These are phyloP conservation scores for Melampsora occidentalis DNA, from an alignment of 1,284 basidiomycete species.

Conservation along the genomic window DNA sequence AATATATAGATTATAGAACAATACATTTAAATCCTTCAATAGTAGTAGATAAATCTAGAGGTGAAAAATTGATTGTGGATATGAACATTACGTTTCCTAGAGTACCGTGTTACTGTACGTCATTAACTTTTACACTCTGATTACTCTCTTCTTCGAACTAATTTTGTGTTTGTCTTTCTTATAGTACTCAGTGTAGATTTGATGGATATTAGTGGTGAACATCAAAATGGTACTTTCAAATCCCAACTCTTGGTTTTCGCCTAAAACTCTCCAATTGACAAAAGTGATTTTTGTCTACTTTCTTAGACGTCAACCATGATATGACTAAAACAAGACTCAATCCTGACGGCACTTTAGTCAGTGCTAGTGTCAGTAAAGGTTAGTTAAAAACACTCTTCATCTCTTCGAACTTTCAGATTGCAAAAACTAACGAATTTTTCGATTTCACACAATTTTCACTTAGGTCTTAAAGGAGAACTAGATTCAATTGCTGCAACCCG, in stretches of 20 bases:
- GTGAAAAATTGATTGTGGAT: constrained; percentile 86
- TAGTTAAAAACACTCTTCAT: constrained; percentile 53
- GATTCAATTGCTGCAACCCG: constrained; percentile 23
- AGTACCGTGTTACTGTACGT: constrained; percentile 87
- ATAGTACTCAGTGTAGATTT: constrained; percentile 89
- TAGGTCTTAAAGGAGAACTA: constrained; percentile 40
- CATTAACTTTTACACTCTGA: neutral
- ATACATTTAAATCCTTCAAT: constrained; percentile 67
- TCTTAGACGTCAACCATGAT: constrained; percentile 79
- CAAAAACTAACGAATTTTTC: neutral
- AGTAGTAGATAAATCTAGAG: constrained; percentile 86
- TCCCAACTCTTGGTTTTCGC: neutral
- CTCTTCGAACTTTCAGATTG: constrained; percentile 54
- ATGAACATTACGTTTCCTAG: constrained; percentile 93
- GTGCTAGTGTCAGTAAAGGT: constrained; percentile 55
- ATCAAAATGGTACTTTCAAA: constrained; percentile 61
- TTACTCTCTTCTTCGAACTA: neutral
- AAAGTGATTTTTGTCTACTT: constrained; percentile 1
- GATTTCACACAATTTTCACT: neutral
- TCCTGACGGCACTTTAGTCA: constrained; percentile 62
- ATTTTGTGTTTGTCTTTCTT: neutral
- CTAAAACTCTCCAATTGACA: neutral
- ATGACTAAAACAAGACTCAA: constrained; percentile 78
- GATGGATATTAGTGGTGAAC: constrained; percentile 97
- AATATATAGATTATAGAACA: constrained; percentile 90